Conservation (phyloP, 2,329 filamentous ascomycete species). For the Ascochyta lentis region DNA sequence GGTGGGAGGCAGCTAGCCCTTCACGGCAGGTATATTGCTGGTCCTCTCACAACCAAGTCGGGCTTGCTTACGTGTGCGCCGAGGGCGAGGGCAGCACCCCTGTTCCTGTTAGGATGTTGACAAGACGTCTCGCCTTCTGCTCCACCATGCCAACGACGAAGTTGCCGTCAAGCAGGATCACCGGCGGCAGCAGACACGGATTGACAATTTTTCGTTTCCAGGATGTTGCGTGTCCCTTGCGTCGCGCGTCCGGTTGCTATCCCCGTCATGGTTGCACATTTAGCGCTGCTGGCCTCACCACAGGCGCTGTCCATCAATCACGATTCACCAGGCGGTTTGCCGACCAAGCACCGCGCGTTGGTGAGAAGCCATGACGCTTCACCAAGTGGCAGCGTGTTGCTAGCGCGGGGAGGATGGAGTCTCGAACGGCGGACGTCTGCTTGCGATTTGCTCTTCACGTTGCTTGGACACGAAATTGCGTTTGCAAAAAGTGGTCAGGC, state of each 20-base stretch:
- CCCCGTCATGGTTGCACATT: slow-evolving; percentile 41
- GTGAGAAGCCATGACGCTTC: slow-evolving; percentile 37
- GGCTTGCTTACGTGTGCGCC: slow-evolving; percentile 17
- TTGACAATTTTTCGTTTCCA: slow-evolving; percentile 28
- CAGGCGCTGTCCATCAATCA: slow-evolving; percentile 24
- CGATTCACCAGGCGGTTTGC: slow-evolving; percentile 6
- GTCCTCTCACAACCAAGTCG: slow-evolving; percentile 9
- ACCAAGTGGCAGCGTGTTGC: slow-evolving; percentile 8
- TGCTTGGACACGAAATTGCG: slow-evolving; percentile 21
- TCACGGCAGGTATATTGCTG: slow-evolving; percentile 10
- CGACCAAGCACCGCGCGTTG: slow-evolving; percentile 32
- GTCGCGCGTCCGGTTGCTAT: slow-evolving; percentile 29
- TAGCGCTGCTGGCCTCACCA: slow-evolving; percentile 35
- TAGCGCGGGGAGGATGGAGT: slow-evolving; percentile 24
- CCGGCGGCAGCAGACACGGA: slow-evolving; percentile 32
- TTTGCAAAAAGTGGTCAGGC: slow-evolving; percentile 24
- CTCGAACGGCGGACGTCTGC: slow-evolving; percentile 24
- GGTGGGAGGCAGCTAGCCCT: slow-evolving; percentile 4
- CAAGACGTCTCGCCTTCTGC: slow-evolving; percentile 20
- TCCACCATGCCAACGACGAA: slow-evolving; percentile 20
- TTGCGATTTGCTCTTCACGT: slow-evolving; percentile 11
- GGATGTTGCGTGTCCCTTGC: slow-evolving; percentile 37
- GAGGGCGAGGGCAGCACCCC: slow-evolving; percentile 12
- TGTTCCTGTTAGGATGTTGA: slow-evolving; percentile 17
- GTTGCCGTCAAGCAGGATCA: slow-evolving; percentile 29